Evolutionary conservation across 2,329 filamentous ascomycete species (phyloP).

Genomic region (Colletotrichum musae): DNA sequence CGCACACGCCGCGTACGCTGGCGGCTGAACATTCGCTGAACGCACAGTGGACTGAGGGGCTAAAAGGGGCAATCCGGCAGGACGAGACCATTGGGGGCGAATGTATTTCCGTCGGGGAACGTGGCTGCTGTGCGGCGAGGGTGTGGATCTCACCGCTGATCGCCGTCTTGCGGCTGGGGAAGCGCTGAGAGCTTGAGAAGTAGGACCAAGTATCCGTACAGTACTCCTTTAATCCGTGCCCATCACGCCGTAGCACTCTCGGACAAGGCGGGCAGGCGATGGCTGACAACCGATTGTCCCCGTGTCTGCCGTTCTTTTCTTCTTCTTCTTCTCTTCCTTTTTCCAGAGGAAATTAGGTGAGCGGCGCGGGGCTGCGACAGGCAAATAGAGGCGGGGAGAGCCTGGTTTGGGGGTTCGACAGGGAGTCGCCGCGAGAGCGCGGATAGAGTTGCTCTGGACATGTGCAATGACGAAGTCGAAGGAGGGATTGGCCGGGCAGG

Average conservation of each 20-base stretch:
- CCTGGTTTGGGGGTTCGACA: conserved; percentile 23
- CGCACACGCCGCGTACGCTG: background rate
- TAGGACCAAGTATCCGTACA: background rate
- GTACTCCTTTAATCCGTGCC: too few species aligned
- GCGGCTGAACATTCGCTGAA: background rate
- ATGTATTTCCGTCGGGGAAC: conserved; percentile 13
- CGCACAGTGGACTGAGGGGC: background rate
- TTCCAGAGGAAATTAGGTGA: conserved; percentile 30
- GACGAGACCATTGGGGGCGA: conserved; percentile 15
- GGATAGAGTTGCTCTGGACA: conserved; percentile 26
- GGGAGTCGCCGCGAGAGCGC: conserved; percentile 18
- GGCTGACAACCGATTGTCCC: conserved; percentile 27
- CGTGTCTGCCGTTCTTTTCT: conserved; percentile 9
- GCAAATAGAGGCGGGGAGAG: conserved; percentile 32
- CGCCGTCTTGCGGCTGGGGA: conserved; percentile 25
- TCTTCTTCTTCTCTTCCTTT: background rate
- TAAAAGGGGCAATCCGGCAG: conserved; percentile 18
- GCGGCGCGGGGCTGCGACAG: conserved; percentile 24
- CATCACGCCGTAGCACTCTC: conserved; percentile 5
- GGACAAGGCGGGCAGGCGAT: conserved; percentile 35
- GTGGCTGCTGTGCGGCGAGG: background rate
- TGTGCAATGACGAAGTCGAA: conserved; percentile 27
- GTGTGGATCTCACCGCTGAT: conserved; percentile 27
- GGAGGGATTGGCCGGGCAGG: background rate
- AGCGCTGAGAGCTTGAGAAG: background rate